A percentile compares a stretch with the other conserved stretches of the same genome.
Conservation (phyloP, 108 stramenopile genomes). For the Heterococcus sp. region DNA sequence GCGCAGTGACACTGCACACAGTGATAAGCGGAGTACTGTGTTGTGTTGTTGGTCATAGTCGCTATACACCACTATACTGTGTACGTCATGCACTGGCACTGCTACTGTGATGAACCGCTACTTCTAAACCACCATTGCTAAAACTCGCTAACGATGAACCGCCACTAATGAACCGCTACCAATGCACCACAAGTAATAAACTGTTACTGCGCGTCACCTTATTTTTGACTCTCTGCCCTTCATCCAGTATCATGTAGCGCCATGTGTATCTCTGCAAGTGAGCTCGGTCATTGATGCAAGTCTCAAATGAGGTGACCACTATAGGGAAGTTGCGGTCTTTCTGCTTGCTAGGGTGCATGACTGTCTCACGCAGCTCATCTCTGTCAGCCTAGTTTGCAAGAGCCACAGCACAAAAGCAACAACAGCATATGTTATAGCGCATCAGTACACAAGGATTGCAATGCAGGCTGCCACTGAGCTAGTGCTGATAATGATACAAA, state of each 20-base stretch:
- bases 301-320: slow-evolving; percentile 92
- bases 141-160: not conserved
- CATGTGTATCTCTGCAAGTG: slow-evolving; percentile 28
- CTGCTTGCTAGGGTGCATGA: slow-evolving; percentile 11
- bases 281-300: slow-evolving; percentile 33
- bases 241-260: slow-evolving; percentile 86
- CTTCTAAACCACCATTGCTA: too few species aligned
- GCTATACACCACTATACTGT: too few species aligned
- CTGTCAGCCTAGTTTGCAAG: not conserved
- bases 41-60: too few species aligned
- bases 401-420: not conserved
- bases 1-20: too few species aligned
- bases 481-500: not conserved
- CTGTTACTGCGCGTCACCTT: too few species aligned
- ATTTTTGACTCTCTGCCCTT: slow-evolving; percentile 97
- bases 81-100: too few species aligned
- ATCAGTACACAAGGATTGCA: too few species aligned
- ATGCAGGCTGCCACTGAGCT: not conserved
- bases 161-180: not conserved
- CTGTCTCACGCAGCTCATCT: slow-evolving; percentile 1
- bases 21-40: too few species aligned
- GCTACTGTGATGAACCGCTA: too few species aligned
- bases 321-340: slow-evolving; percentile 75
- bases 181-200: slow-evolving; percentile 20
- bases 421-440: not conserved